These are phyloP conservation scores for Moesziomyces sp. DNA, from an alignment of 1,284 basidiomycete genomes.

Conservation along the genomic window DNA sequence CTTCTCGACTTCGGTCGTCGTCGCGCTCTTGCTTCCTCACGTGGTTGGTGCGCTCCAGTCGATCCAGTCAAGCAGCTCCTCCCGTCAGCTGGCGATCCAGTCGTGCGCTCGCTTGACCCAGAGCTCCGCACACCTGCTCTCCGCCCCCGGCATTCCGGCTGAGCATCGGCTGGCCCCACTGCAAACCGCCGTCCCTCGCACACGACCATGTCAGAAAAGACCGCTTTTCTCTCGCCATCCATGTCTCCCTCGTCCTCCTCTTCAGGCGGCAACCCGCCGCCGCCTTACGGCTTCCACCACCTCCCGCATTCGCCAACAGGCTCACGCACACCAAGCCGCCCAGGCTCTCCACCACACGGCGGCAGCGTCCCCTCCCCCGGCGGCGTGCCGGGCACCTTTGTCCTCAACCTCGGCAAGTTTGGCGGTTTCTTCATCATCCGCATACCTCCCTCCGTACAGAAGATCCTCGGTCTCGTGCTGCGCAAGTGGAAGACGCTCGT, in stretches of 20 bases:
- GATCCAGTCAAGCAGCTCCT: too few species aligned
- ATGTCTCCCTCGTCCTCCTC: conserved; percentile 58
- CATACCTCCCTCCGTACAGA: conserved; percentile 49
- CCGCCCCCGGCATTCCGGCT: too few species aligned
- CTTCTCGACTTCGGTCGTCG: too few species aligned
- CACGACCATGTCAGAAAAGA: conserved; percentile 52
- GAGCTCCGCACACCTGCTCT: too few species aligned
- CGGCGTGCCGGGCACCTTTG: conserved; percentile 54
- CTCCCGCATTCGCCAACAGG: conserved; percentile 56
- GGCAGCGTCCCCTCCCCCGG: conserved; percentile 53
- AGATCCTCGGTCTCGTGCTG: conserved; percentile 49
- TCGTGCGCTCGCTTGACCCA: too few species aligned
- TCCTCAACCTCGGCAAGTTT: conserved; percentile 57
- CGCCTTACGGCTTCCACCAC: conserved; percentile 61
- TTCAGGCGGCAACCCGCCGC: conserved; percentile 56
- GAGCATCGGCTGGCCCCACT: too few species aligned
- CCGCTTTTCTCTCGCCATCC: conserved; percentile 49
- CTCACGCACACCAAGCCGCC: conserved; percentile 52
- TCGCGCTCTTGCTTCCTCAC: too few species aligned
- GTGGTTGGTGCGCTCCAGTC: too few species aligned
- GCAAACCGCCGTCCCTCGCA: conserved; percentile 4
- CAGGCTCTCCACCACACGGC: conserved; percentile 58
- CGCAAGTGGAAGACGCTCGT: conserved; percentile 65
- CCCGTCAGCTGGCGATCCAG: too few species aligned
- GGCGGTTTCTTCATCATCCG: conserved; percentile 60